phyloP scores from a whole-genome alignment of 129 eudicot species.

The Pulicaria dysenterica region DNA sequence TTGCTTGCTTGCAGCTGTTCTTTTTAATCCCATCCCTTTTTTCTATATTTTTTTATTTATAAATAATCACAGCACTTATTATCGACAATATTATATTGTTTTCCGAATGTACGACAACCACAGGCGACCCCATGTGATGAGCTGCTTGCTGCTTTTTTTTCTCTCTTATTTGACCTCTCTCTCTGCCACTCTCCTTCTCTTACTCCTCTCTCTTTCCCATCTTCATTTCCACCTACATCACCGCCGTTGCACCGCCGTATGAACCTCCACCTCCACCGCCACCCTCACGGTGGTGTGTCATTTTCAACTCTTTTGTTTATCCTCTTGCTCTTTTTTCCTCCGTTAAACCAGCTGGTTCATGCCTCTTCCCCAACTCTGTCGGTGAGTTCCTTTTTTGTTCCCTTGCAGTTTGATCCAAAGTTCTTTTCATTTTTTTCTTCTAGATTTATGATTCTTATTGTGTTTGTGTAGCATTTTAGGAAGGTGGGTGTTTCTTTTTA shows the following conservation, averaged over 20 bases:
- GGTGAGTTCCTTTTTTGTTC: slow-evolving; percentile 45
- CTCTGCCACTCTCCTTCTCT: slow-evolving; percentile 25
- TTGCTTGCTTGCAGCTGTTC: slow-evolving; percentile 33
- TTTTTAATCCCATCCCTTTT: slow-evolving; percentile 9
- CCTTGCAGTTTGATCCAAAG: background rate
- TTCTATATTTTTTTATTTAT: too few relatives aligned
- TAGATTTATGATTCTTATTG: slow-evolving; percentile 21
- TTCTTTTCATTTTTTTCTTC: background rate
- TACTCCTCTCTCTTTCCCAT: slow-evolving; percentile 3
- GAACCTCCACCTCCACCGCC: slow-evolving; percentile 34
- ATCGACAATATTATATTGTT: slow-evolving; percentile 25
- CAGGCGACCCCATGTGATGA: slow-evolving; percentile 43
- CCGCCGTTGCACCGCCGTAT: slow-evolving; percentile 27
- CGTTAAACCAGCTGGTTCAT: slow-evolving; percentile 27
- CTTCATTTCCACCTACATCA: background rate
- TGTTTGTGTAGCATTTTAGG: background rate
- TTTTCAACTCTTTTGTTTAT: slow-evolving; percentile 42
- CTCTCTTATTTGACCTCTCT: background rate
- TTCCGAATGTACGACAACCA: slow-evolving; percentile 35
- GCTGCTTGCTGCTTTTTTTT: slow-evolving; percentile 1
- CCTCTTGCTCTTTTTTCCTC: slow-evolving; percentile 39
- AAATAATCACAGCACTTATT: slow-evolving; percentile 15
- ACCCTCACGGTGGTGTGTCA: slow-evolving; percentile 42
- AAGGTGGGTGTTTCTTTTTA: slow-evolving; percentile 16
- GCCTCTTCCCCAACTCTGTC: slow-evolving; percentile 59